Evolutionary conservation across 1,139 yeast genomes (phyloP), one percentile per base, ranked within the genome.

Genomic region (Candida pseudoviswanathii): DNA sequence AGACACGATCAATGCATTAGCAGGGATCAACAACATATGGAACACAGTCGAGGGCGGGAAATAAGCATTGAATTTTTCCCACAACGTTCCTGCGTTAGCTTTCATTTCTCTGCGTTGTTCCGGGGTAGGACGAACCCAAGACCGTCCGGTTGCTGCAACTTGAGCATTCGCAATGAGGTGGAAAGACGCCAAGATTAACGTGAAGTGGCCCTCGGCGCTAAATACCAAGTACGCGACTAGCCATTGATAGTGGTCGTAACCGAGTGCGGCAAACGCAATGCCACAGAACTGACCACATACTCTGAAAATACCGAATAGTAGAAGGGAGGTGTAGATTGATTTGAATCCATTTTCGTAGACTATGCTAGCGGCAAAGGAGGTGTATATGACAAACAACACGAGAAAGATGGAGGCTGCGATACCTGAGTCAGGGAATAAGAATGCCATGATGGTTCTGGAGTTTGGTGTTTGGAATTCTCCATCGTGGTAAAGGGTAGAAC

Each of bases 141-240:
- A 61, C 9, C 38, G 34, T 0, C 67, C 67, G 36, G 43, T 45
- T 44, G 53, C 33, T 33, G 52, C 48, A 4, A 38, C 43, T 48
- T 71, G 75, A 33, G 71, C 69, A 26, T 58, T 57, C 25, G 63
- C 60, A 10, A 70, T 51, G 34, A 63, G 61, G 36, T 66, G 62
- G 40, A 71, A 64, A 1, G 67, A 48, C 3, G 66, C 51, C 43
- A 70, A 57, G 29, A 72, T 68, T 46, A 73, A 62, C 2, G 60
- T 53, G 54, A 72, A 72, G 47, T 72, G 71, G 7, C 78, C 77
- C 57, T 72, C 76, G 7, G 75, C 75, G 6, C 69, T 62, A 27
- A 72, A 61, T 6, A 72, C 72, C 50, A 73, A 58, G 50, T 72
- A 73, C 1, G 74, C 75, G 45, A 72, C 58, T 32, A 73, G 59